Conservation (phyloP, 805 yeast genomes). For the Candida peoriensis region DNA sequence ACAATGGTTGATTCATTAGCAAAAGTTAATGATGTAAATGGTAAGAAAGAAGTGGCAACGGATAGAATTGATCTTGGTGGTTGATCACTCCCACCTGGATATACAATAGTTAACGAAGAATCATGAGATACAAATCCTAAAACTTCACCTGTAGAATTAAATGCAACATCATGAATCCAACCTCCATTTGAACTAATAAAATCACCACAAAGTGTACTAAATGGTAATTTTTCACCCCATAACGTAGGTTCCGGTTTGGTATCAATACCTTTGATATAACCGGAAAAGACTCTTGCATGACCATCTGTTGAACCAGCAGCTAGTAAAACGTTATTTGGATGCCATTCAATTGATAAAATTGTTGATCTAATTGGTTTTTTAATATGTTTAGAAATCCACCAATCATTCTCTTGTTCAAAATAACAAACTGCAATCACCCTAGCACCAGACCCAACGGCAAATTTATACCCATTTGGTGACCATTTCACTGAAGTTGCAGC, state of each 20-base stretch:
- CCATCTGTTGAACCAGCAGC: slow-evolving; percentile 94
- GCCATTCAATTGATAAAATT: slow-evolving; percentile 82
- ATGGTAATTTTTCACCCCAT: slow-evolving; percentile 96
- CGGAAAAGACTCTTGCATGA: slow-evolving; percentile 83
- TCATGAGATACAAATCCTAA: slow-evolving; percentile 85
- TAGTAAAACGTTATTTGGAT: slow-evolving; percentile 81
- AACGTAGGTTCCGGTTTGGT: slow-evolving; percentile 70
- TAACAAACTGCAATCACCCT: slow-evolving; percentile 93
- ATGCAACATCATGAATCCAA: slow-evolving; percentile 89
- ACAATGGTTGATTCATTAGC: slow-evolving; percentile 60
- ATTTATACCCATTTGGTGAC: slow-evolving; percentile 93
- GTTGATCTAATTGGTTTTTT: slow-evolving; percentile 93
- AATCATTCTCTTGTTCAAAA: slow-evolving; percentile 91
- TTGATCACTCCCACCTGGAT: slow-evolving; percentile 62
- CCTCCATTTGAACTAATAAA: slow-evolving; percentile 65
- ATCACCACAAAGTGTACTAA: slow-evolving; percentile 87
- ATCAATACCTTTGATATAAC: slow-evolving; percentile 85
- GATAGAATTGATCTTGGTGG: slow-evolving; percentile 58
- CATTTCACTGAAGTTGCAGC: slow-evolving; percentile 94
- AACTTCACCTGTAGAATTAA: slow-evolving; percentile 74
- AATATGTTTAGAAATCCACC: slow-evolving; percentile 99
- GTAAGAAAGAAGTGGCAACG: slow-evolving; percentile 65
- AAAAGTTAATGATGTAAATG: slow-evolving; percentile 75
- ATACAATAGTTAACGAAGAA: slow-evolving; percentile 73
- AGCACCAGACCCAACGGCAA: slow-evolving; percentile 97